Evolutionary conservation across 768 basidiomycete genomes (phyloP), one percentile per base, ranked within the genome.

Genomic region (Neoboletus brunneissimus): DNA sequence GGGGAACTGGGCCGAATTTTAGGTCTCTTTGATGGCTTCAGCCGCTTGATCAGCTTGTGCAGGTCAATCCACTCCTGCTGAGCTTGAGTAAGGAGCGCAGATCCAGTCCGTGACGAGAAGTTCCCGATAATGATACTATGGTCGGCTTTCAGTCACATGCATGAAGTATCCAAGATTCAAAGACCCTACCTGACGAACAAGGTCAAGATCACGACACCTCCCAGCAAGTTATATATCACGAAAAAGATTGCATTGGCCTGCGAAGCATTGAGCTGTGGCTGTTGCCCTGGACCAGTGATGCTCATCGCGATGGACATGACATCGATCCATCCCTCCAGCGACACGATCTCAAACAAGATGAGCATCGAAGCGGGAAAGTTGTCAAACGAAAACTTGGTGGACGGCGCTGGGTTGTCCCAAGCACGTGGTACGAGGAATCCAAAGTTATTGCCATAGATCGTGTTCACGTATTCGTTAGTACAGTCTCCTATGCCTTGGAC

Each of bases 41-140:
- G 93, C 22, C 92, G 86, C 54, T 79, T 87, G 70, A 98, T 87
- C 47, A 95, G 78, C 67, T 92, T 94, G 60, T 92, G 84, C 22
- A 98, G 73, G 71, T 97, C 94, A 55, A 94, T 90, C 95, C 95
- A 98, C 69, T 94, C 92, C 53, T 89, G 78, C 64, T 98, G 96
- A 16, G 93, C 80, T 54, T 86, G 80, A 0, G 94, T 97, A 32
- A 96, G 73, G 46, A 94, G 82, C 1, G 94, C 94, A 5, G 85
- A 82, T 16, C 95, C 95, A 3, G 93, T 94, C 58, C 88, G 86
- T 2, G 85, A 82, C 48, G 86, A 87, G 74, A 97, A 97, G 71
- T 95, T 95, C 45, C 87, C 88, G 67, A 98, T 97, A 73, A 98
- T 97, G 71, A 98, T 91, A 78, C 93, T 96, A 56, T 56, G 54